Evolutionary conservation across 495 filamentous ascomycete species (phyloP), one percentile per base, ranked within the genome.

Genomic region (Talaromyces adpressus): DNA sequence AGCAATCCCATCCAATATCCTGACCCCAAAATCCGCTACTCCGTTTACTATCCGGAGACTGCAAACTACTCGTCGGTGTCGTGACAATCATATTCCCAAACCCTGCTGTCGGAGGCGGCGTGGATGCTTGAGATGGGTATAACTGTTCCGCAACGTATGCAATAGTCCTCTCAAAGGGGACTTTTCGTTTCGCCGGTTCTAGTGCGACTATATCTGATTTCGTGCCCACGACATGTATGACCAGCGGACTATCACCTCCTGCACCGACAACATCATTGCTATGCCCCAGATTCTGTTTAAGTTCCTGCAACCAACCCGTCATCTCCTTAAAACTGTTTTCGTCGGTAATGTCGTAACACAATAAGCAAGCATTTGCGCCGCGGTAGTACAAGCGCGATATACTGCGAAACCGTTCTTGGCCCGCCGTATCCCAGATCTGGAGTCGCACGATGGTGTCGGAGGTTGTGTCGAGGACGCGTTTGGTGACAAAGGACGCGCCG

Each of bases 141-240:
- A 97, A 82, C 66, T 96, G 88, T 68, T 97, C 93, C 1, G 91
- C 92, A 20, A 97, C 92, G 72, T 97, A 98, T 9, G 89, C 91
- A 69, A 97, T 95, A 67, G 92, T 97, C 41, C 89, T 81, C 73
- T 98, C 93, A 70, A 97, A 98, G 14, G 92, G 91, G 1, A 98
- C 91, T 67, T 91, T 84, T 45, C 94, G 84, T 52, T 79, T 76
- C 4, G 79, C 75, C 3, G 94, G 94, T 61, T 97, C 90, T 36
- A 85, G 76, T 7, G 91, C 88, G 25, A 97, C 92, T 27, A 97
- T 83, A 73, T 98, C 94, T 62, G 87, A 87, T 72, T 98, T 98
- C 4, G 94, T 97, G 57, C 94, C 94, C 1, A 97, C 94, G 39
- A 98, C 90, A 70, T 98, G 94, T 8, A 98, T 84, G n/a, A 98